Evolutionary conservation across 306 rosid species (phyloP), one percentile per base, ranked within the genome.

Genomic region (Sphenostylis stenocarpa): DNA sequence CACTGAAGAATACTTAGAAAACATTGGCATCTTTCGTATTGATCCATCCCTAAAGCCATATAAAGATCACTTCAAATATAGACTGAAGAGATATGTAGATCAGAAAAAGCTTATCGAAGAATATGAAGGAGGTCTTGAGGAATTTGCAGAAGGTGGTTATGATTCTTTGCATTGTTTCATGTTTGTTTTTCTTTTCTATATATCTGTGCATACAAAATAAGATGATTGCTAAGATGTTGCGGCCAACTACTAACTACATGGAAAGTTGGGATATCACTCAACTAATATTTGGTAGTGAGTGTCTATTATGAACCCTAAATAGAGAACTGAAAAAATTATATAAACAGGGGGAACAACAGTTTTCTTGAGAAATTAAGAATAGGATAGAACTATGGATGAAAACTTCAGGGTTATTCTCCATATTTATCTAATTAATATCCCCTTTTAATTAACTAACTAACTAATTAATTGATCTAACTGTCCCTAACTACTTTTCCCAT

Each of bases 121-220:
- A 53, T 65, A 83, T 67, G 98, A 94, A 90, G 96, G 97, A 63
- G 95, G 90, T 52, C 90, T 92, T 52, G 89, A 86, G 69, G 96
- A 94, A 78, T 94, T 92, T 73, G 90, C 98, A 15, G 82, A 49
- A 86, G 98, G 98, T 93, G 73, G 72, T 81, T 73, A 38, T 36
- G 67, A 66, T 57, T 73, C 17, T 75, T 55, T 63, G 67, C 70
- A 45, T 69, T 61, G 67, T 70, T 82, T 7, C 68, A 26, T 39
- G 72, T 52, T 20, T 47, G 23, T 24, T 60, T 26, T 57, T 5
- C 43, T 29, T 48, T 71, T 75, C 55, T 48, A 58, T 47, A 28
- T 68, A 74, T 57, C 31, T 31, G 28, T 77, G 20, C 52, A 41
- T 52, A 23, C 72, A 20, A 13, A 66, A 79, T 44, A 52, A 51